These are phyloP conservation scores for Lactarius hengduanensis DNA, from an alignment of 768 basidiomycete genomes.

Conservation along the genomic window DNA sequence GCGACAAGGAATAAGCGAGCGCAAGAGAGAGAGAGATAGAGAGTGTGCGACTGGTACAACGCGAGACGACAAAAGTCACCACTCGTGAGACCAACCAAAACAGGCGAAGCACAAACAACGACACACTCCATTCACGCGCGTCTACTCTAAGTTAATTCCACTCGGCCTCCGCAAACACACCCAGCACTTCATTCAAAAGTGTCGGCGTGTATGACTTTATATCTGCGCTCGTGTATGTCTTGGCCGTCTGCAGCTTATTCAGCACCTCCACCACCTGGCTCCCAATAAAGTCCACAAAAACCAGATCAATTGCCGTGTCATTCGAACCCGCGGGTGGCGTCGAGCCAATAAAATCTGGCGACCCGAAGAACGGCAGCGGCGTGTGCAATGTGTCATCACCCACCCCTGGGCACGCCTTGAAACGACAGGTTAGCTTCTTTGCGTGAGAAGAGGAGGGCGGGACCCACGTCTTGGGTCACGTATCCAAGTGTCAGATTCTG, in stretches of 20 bases:
- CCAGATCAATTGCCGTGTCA: slow-evolving; percentile 61
- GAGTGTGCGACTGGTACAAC: not conserved
- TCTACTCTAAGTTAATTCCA: slow-evolving; percentile 32
- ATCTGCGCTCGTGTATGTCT: slow-evolving; percentile 51
- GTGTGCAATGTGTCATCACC: slow-evolving; percentile 73
- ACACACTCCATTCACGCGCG: not conserved
- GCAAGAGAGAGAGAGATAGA: slow-evolving; percentile 9
- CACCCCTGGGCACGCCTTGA: slow-evolving; percentile 63
- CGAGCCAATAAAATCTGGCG: slow-evolving; percentile 61
- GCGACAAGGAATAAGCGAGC: slow-evolving; percentile 22
- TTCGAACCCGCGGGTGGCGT: slow-evolving; percentile 49
- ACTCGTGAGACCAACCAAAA: not conserved
- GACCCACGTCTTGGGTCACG: slow-evolving; percentile 64
- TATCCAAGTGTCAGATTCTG: slow-evolving; percentile 66
- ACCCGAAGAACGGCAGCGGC: slow-evolving; percentile 53
- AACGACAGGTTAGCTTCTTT: not conserved
- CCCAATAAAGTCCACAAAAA: slow-evolving; percentile 73
- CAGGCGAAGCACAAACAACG: not conserved
- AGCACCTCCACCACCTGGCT: slow-evolving; percentile 49
- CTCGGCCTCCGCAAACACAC: slow-evolving; percentile 50
- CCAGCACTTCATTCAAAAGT: slow-evolving; percentile 51
- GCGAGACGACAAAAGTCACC: not conserved
- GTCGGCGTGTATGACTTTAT: slow-evolving; percentile 54
- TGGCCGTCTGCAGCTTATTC: slow-evolving; percentile 52
- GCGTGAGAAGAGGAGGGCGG: not conserved